Conservation (phyloP, 306 rosid species). For the Lathyrus oleraceus region DNA sequence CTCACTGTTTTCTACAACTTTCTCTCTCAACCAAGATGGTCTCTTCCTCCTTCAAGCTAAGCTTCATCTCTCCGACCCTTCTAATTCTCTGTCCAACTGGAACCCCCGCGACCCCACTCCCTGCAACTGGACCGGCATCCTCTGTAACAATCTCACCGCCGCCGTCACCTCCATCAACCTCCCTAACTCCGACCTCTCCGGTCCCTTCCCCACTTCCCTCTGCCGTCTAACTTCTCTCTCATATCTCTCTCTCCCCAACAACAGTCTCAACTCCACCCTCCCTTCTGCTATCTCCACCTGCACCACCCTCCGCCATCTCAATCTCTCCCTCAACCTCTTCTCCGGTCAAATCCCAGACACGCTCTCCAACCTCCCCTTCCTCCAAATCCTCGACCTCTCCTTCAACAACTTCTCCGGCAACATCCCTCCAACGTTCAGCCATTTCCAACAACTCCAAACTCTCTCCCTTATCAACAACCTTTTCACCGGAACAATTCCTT, state of each 20-base stretch:
- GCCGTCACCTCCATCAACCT: constrained; percentile 41
- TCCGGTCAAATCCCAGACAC: constrained; percentile 52
- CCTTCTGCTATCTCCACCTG: constrained; percentile 37
- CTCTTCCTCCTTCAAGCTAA: constrained; percentile 58
- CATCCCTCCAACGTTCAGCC: constrained; percentile 50
- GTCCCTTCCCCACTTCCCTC: constrained; percentile 53
- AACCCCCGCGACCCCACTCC: constrained; percentile 53
- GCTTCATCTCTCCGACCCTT: constrained; percentile 49
- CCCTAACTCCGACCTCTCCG: constrained; percentile 36
- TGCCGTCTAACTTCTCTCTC: constrained; percentile 71
- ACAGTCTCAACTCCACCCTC: constrained; percentile 44
- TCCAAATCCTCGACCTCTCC: constrained; percentile 54
- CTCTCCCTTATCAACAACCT: constrained; percentile 48
- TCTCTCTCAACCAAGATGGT: constrained; percentile 70
- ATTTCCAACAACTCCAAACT: constrained; percentile 43
- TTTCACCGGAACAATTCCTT: constrained; percentile 51
- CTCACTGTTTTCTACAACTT: constrained; percentile 26
- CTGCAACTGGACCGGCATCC: constrained; percentile 59
- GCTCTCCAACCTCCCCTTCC: constrained; percentile 46
- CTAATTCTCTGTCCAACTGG: constrained; percentile 51
- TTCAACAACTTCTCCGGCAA: constrained; percentile 65
- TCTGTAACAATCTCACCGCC: constrained; percentile 38
- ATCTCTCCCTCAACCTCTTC: constrained; percentile 54
- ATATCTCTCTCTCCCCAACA: constrained; percentile 44
- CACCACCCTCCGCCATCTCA: constrained; percentile 44